These are phyloP conservation scores for Kazachstania martiniae DNA, from an alignment of 805 yeast species.

Conservation along the genomic window DNA sequence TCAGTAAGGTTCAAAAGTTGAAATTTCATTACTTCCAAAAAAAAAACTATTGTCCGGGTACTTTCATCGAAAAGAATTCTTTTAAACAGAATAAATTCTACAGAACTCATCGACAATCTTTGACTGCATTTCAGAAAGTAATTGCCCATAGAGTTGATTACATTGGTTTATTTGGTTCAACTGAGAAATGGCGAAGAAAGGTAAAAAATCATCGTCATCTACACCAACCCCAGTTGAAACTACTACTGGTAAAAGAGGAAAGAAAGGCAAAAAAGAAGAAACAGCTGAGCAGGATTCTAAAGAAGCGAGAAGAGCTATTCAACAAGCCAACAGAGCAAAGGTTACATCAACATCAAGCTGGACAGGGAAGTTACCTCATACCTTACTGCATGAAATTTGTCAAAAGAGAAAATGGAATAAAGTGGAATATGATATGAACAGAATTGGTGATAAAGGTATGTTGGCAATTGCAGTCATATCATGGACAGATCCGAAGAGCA, in stretches of 20 bases:
- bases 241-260: slow-evolving; percentile 6
- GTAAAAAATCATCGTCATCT: slow-evolving; percentile 6
- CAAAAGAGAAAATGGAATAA: slow-evolving; percentile 86
- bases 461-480: slow-evolving; percentile 54
- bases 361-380: slow-evolving; percentile 92
- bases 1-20: too few relatives aligned
- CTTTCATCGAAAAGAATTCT: too few relatives aligned
- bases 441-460: slow-evolving; percentile 42
- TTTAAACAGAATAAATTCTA: too few relatives aligned
- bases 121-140: too few relatives aligned
- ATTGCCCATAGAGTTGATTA: too few relatives aligned
- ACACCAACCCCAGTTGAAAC: slow-evolving; percentile 1
- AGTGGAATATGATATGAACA: slow-evolving; percentile 65
- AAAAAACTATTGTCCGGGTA: too few relatives aligned
- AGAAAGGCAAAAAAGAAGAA: slow-evolving; percentile 9
- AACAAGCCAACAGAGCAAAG: slow-evolving; percentile 32
- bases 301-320: slow-evolving; percentile 16
- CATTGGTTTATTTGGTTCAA: too few relatives aligned
- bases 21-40: too few relatives aligned
- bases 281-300: slow-evolving; percentile 7
- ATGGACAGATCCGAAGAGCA: slow-evolving; percentile 74
- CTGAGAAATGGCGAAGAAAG: slow-evolving; percentile 18
- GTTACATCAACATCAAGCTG: slow-evolving; percentile 67
- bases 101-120: too few relatives aligned
- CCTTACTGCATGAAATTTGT: slow-evolving; percentile 74